phyloP scores from a whole-genome alignment of 1,284 basidiomycete genomes.

The Microbotryomycetes sp. region DNA sequence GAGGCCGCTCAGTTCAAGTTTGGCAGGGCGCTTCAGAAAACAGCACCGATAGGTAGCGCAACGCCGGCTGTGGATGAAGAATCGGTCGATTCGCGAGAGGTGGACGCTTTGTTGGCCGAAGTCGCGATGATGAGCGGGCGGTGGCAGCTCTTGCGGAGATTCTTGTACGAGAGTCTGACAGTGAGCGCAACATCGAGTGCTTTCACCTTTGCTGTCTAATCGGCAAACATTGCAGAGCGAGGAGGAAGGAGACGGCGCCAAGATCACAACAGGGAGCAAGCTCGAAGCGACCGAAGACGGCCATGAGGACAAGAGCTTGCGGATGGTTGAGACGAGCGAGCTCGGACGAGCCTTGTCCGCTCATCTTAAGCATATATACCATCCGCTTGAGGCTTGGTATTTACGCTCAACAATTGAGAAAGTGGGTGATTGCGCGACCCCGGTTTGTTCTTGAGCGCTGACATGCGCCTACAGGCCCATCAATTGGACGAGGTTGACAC shows the following conservation, averaged over 20 bases:
- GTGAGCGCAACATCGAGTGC: conserved; percentile 39
- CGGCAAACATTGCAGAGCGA: conserved; percentile 1
- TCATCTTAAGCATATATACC: conserved; percentile 66
- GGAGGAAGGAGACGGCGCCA: conserved; percentile 20
- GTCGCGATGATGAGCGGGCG: conserved; percentile 78
- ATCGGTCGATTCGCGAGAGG: conserved; percentile 71
- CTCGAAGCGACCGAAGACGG: conserved; percentile 29
- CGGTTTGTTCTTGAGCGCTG: conserved; percentile 49
- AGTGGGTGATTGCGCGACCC: conserved; percentile 44
- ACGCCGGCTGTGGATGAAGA: conserved; percentile 68
- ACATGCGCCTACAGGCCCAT: conserved; percentile 39
- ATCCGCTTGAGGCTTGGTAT: conserved; percentile 89
- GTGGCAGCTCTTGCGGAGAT: conserved; percentile 86
- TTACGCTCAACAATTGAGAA: conserved; percentile 79
- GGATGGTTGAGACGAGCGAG: conserved; percentile 49
- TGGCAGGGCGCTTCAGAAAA: conserved; percentile 51
- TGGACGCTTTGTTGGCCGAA: conserved; percentile 81
- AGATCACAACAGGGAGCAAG: neutral
- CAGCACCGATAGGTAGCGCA: conserved; percentile 83
- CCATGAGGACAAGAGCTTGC: conserved; percentile 33
- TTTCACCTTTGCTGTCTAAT: neutral
- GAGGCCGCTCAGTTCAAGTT: conserved; percentile 3
- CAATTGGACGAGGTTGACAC: conserved; percentile 57
- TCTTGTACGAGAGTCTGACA: conserved; percentile 60
- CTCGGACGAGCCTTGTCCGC: conserved; percentile 57